Conservation (phyloP, 163 green algal genomes). For the Prototheca cutis region DNA sequence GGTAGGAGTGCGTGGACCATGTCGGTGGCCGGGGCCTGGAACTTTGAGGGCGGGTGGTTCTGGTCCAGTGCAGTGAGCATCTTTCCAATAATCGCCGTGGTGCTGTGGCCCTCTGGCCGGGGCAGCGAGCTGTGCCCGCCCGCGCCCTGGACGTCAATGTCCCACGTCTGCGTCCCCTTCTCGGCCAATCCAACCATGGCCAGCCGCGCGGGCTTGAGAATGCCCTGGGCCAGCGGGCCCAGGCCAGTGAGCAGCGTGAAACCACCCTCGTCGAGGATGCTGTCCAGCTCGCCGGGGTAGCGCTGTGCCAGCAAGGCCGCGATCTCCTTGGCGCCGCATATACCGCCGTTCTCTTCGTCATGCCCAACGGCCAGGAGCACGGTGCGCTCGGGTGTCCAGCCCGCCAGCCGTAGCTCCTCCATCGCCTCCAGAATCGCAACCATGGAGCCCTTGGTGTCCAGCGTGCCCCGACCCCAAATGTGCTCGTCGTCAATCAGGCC, state of each 20-base stretch:
- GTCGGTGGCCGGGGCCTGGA: constrained; percentile 12
- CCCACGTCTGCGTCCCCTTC: constrained; percentile 8
- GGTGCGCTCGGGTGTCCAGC: constrained; percentile 39
- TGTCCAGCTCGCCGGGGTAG: constrained; percentile 4
- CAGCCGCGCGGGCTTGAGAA: constrained; percentile 4
- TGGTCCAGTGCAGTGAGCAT: constrained; percentile 13
- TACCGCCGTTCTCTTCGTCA: constrained; percentile 44
- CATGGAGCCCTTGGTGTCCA: constrained; percentile 53
- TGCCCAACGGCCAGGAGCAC: constrained; percentile 58
- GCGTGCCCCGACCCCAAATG: constrained; percentile 53
- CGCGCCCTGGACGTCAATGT: constrained; percentile 11
- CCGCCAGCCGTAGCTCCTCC: constrained; percentile 28
- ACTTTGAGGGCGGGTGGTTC: constrained; percentile 2
- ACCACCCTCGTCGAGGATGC: constrained; percentile 28
- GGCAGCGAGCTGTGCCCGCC: constrained; percentile 23
- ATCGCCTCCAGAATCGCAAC: constrained; percentile 50
- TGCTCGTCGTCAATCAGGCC: constrained; percentile 33
- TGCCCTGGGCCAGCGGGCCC: not conserved
- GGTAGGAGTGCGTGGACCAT: constrained; percentile 9
- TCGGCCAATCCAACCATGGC: constrained; percentile 18
- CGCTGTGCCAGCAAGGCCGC: constrained; percentile 1
- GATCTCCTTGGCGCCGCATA: constrained; percentile 1
- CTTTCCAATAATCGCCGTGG: not conserved
- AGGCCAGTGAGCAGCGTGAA: constrained; percentile 6
- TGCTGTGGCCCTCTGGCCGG: not conserved